A percentile compares a stretch with the other conserved stretches of the same genome.
Evolutionary conservation across 2,329 filamentous ascomycete genomes (phyloP).

Genomic region (Pyrenochaeta sp.): DNA sequence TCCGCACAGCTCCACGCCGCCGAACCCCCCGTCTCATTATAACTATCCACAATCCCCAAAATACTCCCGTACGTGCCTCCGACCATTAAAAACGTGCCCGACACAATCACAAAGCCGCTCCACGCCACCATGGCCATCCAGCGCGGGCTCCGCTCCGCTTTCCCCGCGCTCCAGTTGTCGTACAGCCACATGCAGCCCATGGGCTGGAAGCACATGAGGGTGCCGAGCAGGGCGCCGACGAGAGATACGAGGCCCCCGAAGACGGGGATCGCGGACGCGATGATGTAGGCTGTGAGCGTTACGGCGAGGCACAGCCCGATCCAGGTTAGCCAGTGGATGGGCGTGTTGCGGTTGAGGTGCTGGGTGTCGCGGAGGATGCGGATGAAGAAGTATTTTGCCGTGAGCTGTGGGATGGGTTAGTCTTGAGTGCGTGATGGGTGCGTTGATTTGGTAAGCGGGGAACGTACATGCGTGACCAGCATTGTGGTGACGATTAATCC

Average conservation of each 20-base stretch:
- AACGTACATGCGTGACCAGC: conserved; percentile 30
- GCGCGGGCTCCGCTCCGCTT: conserved; percentile 8
- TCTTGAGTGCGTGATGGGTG: too few species aligned
- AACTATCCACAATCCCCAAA: conserved; percentile 35
- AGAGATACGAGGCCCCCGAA: conserved; percentile 37
- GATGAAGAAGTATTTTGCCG: conserved; percentile 59
- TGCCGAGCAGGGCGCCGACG: conserved; percentile 34
- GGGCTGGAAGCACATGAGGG: conserved; percentile 35
- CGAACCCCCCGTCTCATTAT: conserved; percentile 30
- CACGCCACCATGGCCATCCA: conserved; percentile 33
- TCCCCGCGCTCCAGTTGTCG: conserved; percentile 29
- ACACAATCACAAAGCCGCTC: conserved; percentile 30
- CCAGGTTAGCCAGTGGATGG: conserved; percentile 36
- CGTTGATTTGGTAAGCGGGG: rapidly evolving
- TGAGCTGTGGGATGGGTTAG: conserved; percentile 18
- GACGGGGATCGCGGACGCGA: conserved; percentile 36
- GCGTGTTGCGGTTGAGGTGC: conserved; percentile 58
- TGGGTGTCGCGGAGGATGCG: conserved; percentile 73
- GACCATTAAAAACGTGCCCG: conserved; percentile 31
- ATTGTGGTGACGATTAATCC: conserved; percentile 33
- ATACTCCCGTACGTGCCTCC: conserved; percentile 36
- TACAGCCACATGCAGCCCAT: conserved; percentile 41
- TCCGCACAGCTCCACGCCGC: conserved; percentile 34
- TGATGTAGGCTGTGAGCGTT: conserved; percentile 29
- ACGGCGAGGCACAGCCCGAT: conserved; percentile 27